Evolutionary conservation across 768 basidiomycete species (phyloP).

Genomic region (Mycena kentingensis): DNA sequence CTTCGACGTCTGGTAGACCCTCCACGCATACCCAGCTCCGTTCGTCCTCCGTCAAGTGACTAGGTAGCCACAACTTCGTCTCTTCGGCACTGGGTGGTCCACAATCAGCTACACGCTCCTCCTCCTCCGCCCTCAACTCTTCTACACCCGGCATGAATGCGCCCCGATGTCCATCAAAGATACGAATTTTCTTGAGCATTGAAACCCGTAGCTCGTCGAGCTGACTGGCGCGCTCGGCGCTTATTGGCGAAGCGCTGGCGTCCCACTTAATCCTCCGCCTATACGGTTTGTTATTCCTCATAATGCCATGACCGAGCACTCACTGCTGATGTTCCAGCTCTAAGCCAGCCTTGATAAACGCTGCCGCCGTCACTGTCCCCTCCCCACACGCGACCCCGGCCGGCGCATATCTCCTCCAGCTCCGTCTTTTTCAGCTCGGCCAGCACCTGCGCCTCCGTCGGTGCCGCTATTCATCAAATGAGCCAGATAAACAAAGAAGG

Average conservation of each 20-base stretch:
- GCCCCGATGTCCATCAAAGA: slow-evolving; percentile 1
- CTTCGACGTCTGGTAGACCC: neutral
- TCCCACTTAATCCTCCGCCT: neutral
- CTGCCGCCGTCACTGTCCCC: neutral
- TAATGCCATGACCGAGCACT: no score
- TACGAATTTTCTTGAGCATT: neutral
- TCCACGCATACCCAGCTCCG: neutral
- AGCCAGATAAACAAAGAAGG: neutral
- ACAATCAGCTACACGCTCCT: neutral
- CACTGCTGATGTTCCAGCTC: neutral
- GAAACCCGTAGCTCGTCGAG: slow-evolving; percentile 11
- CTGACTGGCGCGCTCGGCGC: neutral
- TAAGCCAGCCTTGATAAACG: neutral
- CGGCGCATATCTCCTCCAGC: neutral
- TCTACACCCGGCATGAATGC: slow-evolving; percentile 4
- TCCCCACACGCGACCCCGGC: neutral
- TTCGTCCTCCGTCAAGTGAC: neutral
- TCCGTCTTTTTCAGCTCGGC: neutral
- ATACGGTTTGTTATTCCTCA: no score
- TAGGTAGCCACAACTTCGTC: slow-evolving; percentile 2
- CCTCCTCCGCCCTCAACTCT: neutral
- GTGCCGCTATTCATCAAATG: neutral
- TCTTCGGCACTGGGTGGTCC: neutral
- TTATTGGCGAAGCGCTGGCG: neutral
- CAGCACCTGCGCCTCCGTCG: neutral